Conservation (phyloP, 2,329 filamentous ascomycete genomes). For the Pyricularia grisea region DNA sequence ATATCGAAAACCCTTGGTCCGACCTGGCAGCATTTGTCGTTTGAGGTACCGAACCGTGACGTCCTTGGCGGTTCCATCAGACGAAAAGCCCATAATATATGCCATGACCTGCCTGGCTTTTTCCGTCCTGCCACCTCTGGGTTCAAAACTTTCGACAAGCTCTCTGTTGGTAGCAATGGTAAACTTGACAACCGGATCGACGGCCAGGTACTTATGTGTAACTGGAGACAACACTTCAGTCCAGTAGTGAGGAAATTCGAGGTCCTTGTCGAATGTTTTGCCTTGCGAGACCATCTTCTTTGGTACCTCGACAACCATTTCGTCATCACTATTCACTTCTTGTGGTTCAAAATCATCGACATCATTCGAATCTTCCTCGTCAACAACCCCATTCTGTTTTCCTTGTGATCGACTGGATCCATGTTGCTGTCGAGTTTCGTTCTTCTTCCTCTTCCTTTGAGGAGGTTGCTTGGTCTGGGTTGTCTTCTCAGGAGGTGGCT, state of each 20-base stretch:
- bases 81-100: slow-evolving; percentile 75
- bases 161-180: slow-evolving; percentile 64
- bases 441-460: neutral
- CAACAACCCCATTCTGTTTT: neutral
- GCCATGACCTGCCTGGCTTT: slow-evolving; percentile 82
- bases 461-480: neutral
- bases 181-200: slow-evolving; percentile 65
- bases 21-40: slow-evolving; percentile 71
- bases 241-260: slow-evolving; percentile 88
- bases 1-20: slow-evolving; percentile 78
- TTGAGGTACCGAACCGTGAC: slow-evolving; percentile 88
- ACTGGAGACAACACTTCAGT: slow-evolving; percentile 78
- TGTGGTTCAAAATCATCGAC: slow-evolving; percentile 39
- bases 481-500: neutral
- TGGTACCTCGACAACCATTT: slow-evolving; percentile 45
- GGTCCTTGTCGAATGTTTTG: slow-evolving; percentile 58
- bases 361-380: slow-evolving; percentile 16
- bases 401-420: neutral
- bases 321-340: slow-evolving; percentile 45
- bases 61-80: slow-evolving; percentile 86
- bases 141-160: slow-evolving; percentile 66
- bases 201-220: slow-evolving; percentile 67
- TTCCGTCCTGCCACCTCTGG: slow-evolving; percentile 73
- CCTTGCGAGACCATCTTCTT: neutral
- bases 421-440: neutral